Base-by-base conservation (phyloP, 2,329 filamentous ascomycete genomes). In the Fusarium piperis region DNA sequence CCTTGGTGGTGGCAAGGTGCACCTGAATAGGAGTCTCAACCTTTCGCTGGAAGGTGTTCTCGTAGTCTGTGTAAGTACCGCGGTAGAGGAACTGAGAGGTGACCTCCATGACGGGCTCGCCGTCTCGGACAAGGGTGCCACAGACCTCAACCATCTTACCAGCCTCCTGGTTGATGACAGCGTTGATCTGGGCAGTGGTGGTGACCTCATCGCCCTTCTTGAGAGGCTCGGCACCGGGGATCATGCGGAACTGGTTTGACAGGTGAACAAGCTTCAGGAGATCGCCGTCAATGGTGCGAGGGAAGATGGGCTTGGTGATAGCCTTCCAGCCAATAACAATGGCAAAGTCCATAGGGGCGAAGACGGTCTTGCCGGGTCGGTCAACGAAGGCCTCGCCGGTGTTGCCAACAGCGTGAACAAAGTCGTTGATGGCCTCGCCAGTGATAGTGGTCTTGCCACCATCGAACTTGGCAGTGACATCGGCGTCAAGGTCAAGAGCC, bases 101-200 rank as follows among this genome's bases (percentile, higher is more conserved):
- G 30, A 99, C 96, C 80, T 99, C 94, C 96, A 99, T 99, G 70
- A 99, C 94, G 7, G 94, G 88, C 81, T 93, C 83, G 28, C 92
- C 92, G 60, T 95, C 90, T 46, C 96, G 92, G 60, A 89, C 92
- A 77, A 99, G 97, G 7, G 96, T 99, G 70, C 96, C 96, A 78
- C 95, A 98, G n/a, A 99, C 95, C 83, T 99, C 97, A 18, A 99
- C 97, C 95, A 99, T 98, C 88, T 99, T 99, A 53, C 96, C 96
- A 67, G 96, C 94, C 15, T 97, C 94, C 82, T 99, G 95, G 85
- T 98, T 99, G 85, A 99, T 92, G 77, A 99, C 94, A 16, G 96
- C 94, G 77, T 99, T 98, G 85, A 99, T 93, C 81, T 97, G 94
- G 46, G 96, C 96, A 62, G 94, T 97, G 4, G 96, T 98, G 70